Evolutionary conservation across 192 early-diverging fungal genomes (phyloP).

Genomic region (Piromyces finnis): DNA sequence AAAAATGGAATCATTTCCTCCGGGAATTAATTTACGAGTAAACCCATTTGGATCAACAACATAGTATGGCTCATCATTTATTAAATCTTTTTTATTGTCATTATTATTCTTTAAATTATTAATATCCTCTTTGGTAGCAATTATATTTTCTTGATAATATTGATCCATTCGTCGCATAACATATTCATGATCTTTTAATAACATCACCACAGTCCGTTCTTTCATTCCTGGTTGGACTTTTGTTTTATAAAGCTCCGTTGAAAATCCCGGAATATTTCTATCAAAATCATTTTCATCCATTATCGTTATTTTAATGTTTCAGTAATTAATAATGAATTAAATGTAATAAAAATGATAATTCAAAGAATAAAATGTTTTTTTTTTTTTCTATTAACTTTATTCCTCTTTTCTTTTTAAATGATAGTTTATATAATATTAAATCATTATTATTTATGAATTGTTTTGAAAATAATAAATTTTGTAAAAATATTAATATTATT

Average conservation of each 20-base stretch:
- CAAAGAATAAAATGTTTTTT: too few relatives aligned
- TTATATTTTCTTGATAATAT: not conserved
- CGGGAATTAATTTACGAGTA: not conserved
- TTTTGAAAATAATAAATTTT: too few relatives aligned
- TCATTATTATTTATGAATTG: too few relatives aligned
- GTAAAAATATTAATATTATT: too few relatives aligned
- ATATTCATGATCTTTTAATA: not conserved
- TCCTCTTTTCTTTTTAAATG: too few relatives aligned
- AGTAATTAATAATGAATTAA: too few relatives aligned
- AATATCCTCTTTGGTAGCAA: not conserved
- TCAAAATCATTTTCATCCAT: not conserved
- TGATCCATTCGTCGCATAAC: not conserved
- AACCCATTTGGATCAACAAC: not conserved
- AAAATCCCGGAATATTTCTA: not conserved
- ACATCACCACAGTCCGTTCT: not conserved
- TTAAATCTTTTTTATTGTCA: too few relatives aligned
- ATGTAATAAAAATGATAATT: too few relatives aligned
- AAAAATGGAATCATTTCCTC: not conserved
- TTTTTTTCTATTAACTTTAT: too few relatives aligned
- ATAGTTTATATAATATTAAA: too few relatives aligned
- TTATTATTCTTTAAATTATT: not conserved
- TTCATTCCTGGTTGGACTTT: not conserved
- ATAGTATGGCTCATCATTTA: not conserved
- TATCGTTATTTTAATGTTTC: too few relatives aligned
- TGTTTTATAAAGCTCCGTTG: not conserved